A percentile compares a stretch with the other conserved stretches of the same genome.
These are phyloP conservation scores for Neovahlkampfia damariscottae DNA, from an alignment of 78 protist genomes.

Conservation along the genomic window DNA sequence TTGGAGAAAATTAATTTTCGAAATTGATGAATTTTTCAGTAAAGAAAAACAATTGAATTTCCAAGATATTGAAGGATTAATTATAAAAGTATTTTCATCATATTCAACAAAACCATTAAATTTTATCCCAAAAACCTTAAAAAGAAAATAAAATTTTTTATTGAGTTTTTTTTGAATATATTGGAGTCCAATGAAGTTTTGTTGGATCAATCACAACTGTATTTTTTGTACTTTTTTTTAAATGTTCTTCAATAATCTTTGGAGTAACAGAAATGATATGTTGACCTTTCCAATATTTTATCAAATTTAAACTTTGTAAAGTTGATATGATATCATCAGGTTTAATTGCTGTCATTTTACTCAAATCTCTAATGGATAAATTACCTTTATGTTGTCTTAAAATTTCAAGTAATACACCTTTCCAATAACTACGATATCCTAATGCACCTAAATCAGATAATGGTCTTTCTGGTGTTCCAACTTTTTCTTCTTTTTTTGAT, in stretches of 20 bases:
- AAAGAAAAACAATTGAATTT: neutral
- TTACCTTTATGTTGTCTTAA: neutral
- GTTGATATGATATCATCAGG: slow-evolving; percentile 67
- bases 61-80: neutral
- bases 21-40: neutral
- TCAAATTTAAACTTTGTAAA: slow-evolving; percentile 54
- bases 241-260: slow-evolving; percentile 56
- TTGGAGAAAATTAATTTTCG: neutral
- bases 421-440: slow-evolving; percentile 77
- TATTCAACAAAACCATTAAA: neutral
- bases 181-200: neutral
- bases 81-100: neutral
- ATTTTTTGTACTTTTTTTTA: neutral
- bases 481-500: slow-evolving; percentile 58
- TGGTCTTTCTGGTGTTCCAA: slow-evolving; percentile 97
- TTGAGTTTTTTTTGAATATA: no score
- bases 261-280: slow-evolving; percentile 67
- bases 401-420: neutral
- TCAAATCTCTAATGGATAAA: slow-evolving; percentile 10
- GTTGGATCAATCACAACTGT: neutral
- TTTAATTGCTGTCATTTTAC: neutral
- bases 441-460: slow-evolving; percentile 91
- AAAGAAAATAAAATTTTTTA: no score
- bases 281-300: slow-evolving; percentile 80
- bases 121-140: neutral